Base-by-base conservation (phyloP, 2,329 filamentous ascomycete genomes). In the Fusarium circinatum region DNA sequence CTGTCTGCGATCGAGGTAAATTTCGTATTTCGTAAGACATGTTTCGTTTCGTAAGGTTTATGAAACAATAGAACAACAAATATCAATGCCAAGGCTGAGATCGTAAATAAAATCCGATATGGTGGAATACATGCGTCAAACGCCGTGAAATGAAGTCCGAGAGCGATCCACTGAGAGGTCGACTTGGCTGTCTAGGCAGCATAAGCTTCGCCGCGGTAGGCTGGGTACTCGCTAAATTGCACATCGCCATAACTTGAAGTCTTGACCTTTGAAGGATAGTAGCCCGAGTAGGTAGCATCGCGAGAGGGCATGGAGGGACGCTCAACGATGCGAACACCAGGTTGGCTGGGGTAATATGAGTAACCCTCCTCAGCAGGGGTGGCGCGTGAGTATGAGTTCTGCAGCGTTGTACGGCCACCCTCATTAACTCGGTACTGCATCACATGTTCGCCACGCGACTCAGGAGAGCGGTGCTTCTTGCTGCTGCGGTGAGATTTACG, bases 391-490 rank as follows among this genome's bases (percentile, higher is more conserved):
- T 80, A 83, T 14, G 77, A 71, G 60, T 71, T 75, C 18, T 78
- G 74, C 10, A 78, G 70, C 42, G 76, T 80, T 56, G 79, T 74
- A 26, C 78, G 80, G 7, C 72, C 75, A 10, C 45, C 45, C 26
- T 57, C 71, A 14, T 79, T 75, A n/a, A 80, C 78, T 44, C 78
- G 76, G 62, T 83, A 83, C 51, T 77, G 78, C 45, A 71, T 73
- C 14, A 79, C 68, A 30, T 71, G 66, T 42, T 78, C 73, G 38
- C 76, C 77, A 30, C 73, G 69, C 24, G 76, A 73, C 15, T 74
- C 82, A 17, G 82, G 81, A 26, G 82, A 83, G 8, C 78, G 80
- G 22, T 80, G 79, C 51, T 80, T 82, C 75, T 80, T 81, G 73
- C 78, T 80, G 65, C 82, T 80, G 61, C 82, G 81, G 34, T 83